Conservation (phyloP, 1,284 basidiomycete species). For the Austroboletus niveus region DNA sequence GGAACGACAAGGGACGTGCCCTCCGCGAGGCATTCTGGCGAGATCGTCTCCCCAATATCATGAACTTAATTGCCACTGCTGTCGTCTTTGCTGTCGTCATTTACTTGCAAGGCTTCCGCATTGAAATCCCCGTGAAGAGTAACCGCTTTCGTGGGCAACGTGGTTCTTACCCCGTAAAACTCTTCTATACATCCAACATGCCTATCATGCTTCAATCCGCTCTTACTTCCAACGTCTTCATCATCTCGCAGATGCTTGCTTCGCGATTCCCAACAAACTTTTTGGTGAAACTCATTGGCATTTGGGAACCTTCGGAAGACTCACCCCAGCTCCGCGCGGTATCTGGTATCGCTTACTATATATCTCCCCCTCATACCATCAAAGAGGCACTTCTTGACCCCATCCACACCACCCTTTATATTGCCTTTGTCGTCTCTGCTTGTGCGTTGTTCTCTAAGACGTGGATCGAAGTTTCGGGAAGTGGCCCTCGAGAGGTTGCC, state of each 20-base stretch:
- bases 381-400: conserved; percentile 88
- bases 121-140: conserved; percentile 98
- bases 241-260: conserved; percentile 95
- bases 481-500: conserved; percentile 92
- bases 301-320: conserved; percentile 97
- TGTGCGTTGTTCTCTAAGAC: conserved; percentile 99
- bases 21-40: conserved; percentile 98
- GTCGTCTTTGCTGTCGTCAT: conserved; percentile 94
- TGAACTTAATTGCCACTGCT: conserved; percentile 94
- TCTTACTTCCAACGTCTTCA: conserved; percentile 92
- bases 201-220: conserved; percentile 99
- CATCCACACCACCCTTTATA: conserved; percentile 90
- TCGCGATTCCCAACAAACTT: conserved; percentile 90
- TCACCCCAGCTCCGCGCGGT: conserved; percentile 89
- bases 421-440: conserved; percentile 89
- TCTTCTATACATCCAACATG: conserved; percentile 99
- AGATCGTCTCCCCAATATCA: conserved; percentile 94
- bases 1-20: conserved; percentile 97
- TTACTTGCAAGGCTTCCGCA: conserved; percentile 98
- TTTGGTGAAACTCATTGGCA: conserved; percentile 86
- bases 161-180: conserved; percentile 94
- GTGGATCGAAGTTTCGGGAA: conserved; percentile 98
- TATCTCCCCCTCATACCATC: conserved; percentile 93
- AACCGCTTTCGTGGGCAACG: conserved; percentile 95
- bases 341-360: conserved; percentile 96